Conservation (phyloP, 1,284 basidiomycete genomes). For the Leccinum subspadiceum region DNA sequence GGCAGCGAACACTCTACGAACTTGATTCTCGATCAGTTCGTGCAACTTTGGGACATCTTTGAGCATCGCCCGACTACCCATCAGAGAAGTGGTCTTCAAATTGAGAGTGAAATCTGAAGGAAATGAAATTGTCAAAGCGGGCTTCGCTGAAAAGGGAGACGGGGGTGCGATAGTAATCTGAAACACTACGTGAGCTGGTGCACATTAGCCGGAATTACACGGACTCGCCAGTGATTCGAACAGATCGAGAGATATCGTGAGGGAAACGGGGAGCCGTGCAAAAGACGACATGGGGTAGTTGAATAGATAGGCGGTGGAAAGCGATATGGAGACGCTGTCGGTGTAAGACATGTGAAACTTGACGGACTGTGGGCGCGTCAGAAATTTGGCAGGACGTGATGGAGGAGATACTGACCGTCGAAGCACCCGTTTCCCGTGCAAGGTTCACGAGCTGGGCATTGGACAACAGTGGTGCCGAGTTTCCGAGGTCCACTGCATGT, state of each 20-base stretch:
- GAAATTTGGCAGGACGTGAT: background rate
- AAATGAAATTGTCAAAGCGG: conserved; percentile 58
- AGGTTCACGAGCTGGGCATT: conserved; percentile 49
- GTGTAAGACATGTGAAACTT: conserved; percentile 63
- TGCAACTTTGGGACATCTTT: conserved; percentile 83
- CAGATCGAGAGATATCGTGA: conserved; percentile 74
- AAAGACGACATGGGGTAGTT: conserved; percentile 80
- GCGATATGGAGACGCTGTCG: conserved; percentile 69
- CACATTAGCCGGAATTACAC: conserved; percentile 3
- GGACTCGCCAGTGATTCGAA: conserved; percentile 67
- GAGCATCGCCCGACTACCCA: conserved; percentile 81
- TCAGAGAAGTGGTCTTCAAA: conserved; percentile 71
- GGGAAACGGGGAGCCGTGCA: conserved; percentile 74
- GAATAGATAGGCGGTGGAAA: conserved; percentile 80
- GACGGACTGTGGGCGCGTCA: conserved; percentile 38
- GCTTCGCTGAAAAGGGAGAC: conserved; percentile 44
- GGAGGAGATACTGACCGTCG: conserved; percentile 21
- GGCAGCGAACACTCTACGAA: conserved; percentile 56
- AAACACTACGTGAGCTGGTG: conserved; percentile 6
- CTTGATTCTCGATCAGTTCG: conserved; percentile 76
- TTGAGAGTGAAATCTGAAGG: conserved; percentile 66
- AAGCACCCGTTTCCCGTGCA: conserved; percentile 9
- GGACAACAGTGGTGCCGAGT: conserved; percentile 63
- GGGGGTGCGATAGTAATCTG: conserved; percentile 55
- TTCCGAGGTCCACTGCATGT: conserved; percentile 71